A percentile compares a stretch with the other conserved stretches of the same genome.
Evolutionary conservation across 2,329 filamentous ascomycete genomes (phyloP).

Genomic region (Ceratocystis cacaofunesta): DNA sequence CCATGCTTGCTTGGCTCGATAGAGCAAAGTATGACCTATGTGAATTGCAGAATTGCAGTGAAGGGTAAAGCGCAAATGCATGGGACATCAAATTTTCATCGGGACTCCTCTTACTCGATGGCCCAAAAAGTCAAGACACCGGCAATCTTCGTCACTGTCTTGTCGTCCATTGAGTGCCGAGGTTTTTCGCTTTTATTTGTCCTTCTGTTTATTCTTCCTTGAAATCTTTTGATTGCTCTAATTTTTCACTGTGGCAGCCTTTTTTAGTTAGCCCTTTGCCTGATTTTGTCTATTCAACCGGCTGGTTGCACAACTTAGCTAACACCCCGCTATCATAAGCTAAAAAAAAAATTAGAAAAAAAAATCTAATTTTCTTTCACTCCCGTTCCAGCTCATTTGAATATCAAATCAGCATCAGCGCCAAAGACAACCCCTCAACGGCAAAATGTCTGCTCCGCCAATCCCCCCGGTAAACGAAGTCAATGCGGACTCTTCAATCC

Average conservation of each 20-base stretch:
- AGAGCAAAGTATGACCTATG: slow-evolving; percentile 7
- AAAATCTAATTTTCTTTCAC: not conserved
- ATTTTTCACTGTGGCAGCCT: not conserved
- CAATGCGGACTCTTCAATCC: slow-evolving; percentile 27
- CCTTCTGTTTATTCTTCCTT: slow-evolving; percentile 2
- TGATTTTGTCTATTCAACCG: not conserved
- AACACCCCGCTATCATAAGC: not conserved
- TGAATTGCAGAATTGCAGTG: slow-evolving; percentile 7
- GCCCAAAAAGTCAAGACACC: not conserved
- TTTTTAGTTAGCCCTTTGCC: not conserved
- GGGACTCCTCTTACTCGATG: not conserved
- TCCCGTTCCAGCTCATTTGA: not conserved
- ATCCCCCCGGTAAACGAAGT: slow-evolving; percentile 15
- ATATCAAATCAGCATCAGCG: not conserved
- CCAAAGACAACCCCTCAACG: not conserved
- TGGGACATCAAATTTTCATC: slow-evolving; percentile 9
- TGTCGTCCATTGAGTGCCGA: not conserved
- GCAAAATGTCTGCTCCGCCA: slow-evolving; percentile 13
- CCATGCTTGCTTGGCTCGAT: slow-evolving; percentile 1
- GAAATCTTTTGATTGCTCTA: not conserved
- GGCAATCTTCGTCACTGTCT: not conserved
- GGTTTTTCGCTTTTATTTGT: slow-evolving; percentile 1
- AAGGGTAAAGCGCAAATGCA: slow-evolving; percentile 14
- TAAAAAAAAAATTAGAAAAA: not conserved
- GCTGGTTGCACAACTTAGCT: not conserved